A percentile compares a stretch with the other conserved stretches of the same genome.
Evolutionary conservation across 2,329 filamentous ascomycete species (phyloP).

Genomic region (Aspergillus oerlinghausenensis): DNA sequence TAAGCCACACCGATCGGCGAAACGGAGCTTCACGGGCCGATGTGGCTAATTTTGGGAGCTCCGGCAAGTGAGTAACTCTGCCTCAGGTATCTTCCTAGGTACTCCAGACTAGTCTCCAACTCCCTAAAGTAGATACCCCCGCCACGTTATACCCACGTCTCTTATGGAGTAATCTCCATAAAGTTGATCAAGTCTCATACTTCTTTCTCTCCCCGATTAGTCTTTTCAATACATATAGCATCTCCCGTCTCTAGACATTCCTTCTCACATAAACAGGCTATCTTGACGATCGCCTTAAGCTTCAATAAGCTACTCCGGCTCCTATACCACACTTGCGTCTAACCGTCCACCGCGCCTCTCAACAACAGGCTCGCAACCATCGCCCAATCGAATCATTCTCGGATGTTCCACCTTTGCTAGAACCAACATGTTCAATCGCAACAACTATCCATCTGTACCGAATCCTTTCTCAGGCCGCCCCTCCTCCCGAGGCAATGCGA

Average conservation of each 20-base stretch:
- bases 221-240: not conserved
- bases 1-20: conserved; percentile 1
- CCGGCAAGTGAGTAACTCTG: not conserved
- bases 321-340: not conserved
- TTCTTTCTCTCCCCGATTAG: not conserved
- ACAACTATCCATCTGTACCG: conserved; percentile 44
- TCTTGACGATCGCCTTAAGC: not conserved
- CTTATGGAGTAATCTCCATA: not conserved
- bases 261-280: not conserved
- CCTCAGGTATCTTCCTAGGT: not conserved
- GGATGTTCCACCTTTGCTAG: not conserved
- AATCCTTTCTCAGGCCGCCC: conserved; percentile 43
- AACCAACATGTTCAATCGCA: conserved; percentile 53
- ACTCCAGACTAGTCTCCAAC: not conserved
- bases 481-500: conserved; percentile 40
- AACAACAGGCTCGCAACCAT: not conserved
- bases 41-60: conserved; percentile 5
- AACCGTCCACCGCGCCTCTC: not conserved
- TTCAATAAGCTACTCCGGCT: not conserved
- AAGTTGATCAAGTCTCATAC: not conserved
- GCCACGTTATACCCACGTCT: not conserved
- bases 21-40: conserved; percentile 14
- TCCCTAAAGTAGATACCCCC: not conserved
- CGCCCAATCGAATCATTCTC: not conserved
- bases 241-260: not conserved